Conservation (phyloP, 345 rosid genomes). For the Kernera saxatilis region DNA sequence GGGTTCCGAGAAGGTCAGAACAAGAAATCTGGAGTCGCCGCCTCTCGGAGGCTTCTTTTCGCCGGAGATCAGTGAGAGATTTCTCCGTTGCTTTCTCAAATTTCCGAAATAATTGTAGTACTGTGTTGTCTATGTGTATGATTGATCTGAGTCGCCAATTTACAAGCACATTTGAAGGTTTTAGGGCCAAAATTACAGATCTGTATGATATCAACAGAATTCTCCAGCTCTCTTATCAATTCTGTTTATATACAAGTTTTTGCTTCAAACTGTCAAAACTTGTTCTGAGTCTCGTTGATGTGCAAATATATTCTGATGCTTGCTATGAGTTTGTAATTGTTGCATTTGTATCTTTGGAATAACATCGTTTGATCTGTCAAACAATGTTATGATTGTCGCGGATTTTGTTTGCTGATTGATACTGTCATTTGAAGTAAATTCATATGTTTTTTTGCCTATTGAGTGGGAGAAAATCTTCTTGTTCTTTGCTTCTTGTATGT, state of each 20-base stretch:
- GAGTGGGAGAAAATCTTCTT: no score
- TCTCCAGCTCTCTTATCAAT: no score
- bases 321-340: no score
- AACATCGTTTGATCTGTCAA: no score
- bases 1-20: conserved; percentile 30
- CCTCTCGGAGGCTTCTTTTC: conserved; percentile 39
- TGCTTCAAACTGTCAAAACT: neutral
- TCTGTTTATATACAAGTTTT: neutral
- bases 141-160: neutral
- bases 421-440: no score
- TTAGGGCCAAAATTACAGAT: neutral
- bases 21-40: conserved; percentile 13
- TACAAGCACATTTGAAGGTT: neutral
- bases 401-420: no score
- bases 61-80: conserved; percentile 8
- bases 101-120: neutral
- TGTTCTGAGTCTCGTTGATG: neutral
- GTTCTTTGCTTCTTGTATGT: no score
- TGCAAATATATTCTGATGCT: no score
- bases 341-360: no score
- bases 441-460: no score
- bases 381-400: no score
- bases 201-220: no score
- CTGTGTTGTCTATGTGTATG: neutral
- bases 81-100: neutral